Evolutionary conservation across 179 eudicot genomes (phyloP), one percentile per base, ranked within the genome.

Genomic region (Silene vulgaris): DNA sequence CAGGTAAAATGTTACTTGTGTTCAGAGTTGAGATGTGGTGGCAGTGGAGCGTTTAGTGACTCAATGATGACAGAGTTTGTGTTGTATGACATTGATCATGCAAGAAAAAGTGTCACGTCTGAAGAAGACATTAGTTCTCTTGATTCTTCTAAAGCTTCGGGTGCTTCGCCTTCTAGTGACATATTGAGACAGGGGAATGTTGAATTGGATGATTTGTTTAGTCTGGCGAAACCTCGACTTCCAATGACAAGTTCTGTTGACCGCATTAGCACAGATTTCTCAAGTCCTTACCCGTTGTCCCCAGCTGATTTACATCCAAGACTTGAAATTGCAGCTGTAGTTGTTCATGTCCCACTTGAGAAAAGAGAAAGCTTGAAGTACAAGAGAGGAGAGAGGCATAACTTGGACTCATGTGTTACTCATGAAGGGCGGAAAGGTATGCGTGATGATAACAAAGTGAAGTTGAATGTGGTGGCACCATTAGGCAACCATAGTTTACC

Each of bases 311-410:
- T 90, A 80, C 88, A 83, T 76, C 88, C 94, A 3, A 81, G 84
- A 74, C 87, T 82, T 75, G 93, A 94, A 84, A 82, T 78, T 71
- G 98, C 91, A 40, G 95, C 96, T 19, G 78, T 88, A 66, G 86
- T 85, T 74, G 82, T 89, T 74, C 84, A 86, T 80, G 80, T 83
- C 20, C 96, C 97, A 1, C 80, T 88, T n/a, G 91, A 85, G 85
- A 90, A 88, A 77, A 85, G 95, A 79, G 97, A 90, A 75, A 92
- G 94, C 79, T 83, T 92, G 87, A 92, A 92, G 75, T 81, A 80
- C 59, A 92, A 83, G 74, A 79, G 79, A 54, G 91, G 85, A 68
- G 91, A 88, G 61, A 72, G 62, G 21, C 77, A 85, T 74, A 78
- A 76, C 74, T 79, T 85, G 43, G 89, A 79, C 64, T 66, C 78